These are phyloP conservation scores for Sextonia rubra DNA, from an alignment of 164 flowering plant species.

Conservation along the genomic window DNA sequence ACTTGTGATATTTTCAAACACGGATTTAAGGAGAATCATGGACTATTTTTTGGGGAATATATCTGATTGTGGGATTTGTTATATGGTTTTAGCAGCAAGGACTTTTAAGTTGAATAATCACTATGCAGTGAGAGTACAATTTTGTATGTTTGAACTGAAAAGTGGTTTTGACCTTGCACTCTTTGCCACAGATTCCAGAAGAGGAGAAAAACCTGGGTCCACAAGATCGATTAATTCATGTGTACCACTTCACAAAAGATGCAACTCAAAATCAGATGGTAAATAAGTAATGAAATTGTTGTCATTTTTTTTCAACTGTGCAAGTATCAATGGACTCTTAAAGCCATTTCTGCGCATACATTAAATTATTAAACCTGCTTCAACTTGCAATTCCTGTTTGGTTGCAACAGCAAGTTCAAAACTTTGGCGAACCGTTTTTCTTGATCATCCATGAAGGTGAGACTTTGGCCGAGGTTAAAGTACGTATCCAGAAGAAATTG, in stretches of 20 bases:
- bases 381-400: slow-evolving; percentile 2
- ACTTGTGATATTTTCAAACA: neutral
- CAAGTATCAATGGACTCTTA: neutral
- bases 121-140: neutral
- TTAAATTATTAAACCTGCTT: neutral
- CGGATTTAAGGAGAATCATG: neutral
- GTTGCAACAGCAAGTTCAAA: slow-evolving; percentile 74
- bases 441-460: slow-evolving; percentile 90
- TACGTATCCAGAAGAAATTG: slow-evolving; percentile 82
- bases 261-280: slow-evolving; percentile 81
- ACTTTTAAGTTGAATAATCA: neutral
- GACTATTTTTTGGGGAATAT: neutral
- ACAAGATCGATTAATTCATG: slow-evolving; percentile 89
- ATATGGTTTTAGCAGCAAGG: neutral
- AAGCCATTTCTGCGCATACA: neutral
- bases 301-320: slow-evolving; percentile 1
- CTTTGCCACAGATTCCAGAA: slow-evolving; percentile 74
- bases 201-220: slow-evolving; percentile 95
- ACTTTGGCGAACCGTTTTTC: slow-evolving; percentile 98
- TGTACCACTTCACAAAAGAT: slow-evolving; percentile 90
- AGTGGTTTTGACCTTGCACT: neutral
- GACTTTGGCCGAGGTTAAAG: slow-evolving; percentile 81
- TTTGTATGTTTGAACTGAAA: neutral
- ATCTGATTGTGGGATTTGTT: neutral
- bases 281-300: slow-evolving; percentile 5